A percentile compares a stretch with the other conserved stretches of the same genome.
Evolutionary conservation across 768 basidiomycete genomes (phyloP).

Genomic region (Psilocybe cyanescens): DNA sequence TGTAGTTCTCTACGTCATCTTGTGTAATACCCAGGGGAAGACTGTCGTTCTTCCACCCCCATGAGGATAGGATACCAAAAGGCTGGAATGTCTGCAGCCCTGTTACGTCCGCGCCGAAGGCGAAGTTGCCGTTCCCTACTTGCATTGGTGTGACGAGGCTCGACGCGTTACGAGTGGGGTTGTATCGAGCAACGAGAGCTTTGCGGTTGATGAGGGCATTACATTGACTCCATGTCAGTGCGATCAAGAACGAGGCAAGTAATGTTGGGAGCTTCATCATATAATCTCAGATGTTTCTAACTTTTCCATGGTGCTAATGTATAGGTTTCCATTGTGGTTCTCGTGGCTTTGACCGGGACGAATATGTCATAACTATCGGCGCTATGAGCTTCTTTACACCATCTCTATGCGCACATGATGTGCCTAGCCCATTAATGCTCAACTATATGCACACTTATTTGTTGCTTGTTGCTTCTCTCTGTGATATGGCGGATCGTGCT

Average conservation of each 20-base stretch:
- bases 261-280: not conserved
- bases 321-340: not conserved
- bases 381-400: not conserved
- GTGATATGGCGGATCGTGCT: not conserved
- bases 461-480: not conserved
- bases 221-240: not conserved
- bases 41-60: slow-evolving; percentile 67
- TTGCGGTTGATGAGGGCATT: slow-evolving; percentile 42
- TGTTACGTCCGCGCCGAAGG: slow-evolving; percentile 61
- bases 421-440: not conserved
- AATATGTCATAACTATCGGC: not conserved
- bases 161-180: slow-evolving; percentile 52
- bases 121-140: slow-evolving; percentile 65
- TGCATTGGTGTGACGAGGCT: slow-evolving; percentile 55
- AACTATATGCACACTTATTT: not conserved
- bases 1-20: slow-evolving; percentile 48
- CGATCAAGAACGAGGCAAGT: not conserved
- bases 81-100: slow-evolving; percentile 62
- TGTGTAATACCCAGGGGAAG: slow-evolving; percentile 46
- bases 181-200: slow-evolving; percentile 50
- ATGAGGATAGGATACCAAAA: slow-evolving; percentile 58
- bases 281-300: not conserved
- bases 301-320: too few relatives aligned
- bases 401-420: not conserved
- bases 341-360: not conserved